phyloP scores from a whole-genome alignment of 2,329 filamentous ascomycete genomes.

The Hirsutella thompsonii region DNA sequence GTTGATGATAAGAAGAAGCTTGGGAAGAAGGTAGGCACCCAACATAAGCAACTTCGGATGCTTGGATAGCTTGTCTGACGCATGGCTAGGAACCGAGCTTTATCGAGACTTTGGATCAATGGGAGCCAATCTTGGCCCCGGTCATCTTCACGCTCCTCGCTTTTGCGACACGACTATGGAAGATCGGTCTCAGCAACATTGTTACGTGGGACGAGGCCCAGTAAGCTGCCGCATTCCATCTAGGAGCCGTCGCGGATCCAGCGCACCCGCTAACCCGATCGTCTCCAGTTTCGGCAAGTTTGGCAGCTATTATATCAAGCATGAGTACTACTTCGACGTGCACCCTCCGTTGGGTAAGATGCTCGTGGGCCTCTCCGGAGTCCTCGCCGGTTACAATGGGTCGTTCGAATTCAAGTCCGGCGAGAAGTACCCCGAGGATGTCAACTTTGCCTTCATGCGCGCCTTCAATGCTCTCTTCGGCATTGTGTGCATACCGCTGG shows the following conservation, averaged over 20 bases:
- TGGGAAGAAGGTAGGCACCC: slow-evolving; percentile 35
- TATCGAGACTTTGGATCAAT: slow-evolving; percentile 48
- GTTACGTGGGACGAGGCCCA: slow-evolving; percentile 58
- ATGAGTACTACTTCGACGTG: slow-evolving; percentile 92
- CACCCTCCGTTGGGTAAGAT: slow-evolving; percentile 97
- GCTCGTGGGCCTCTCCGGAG: slow-evolving; percentile 91
- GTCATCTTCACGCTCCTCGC: slow-evolving; percentile 48
- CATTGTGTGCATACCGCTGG: slow-evolving; percentile 80
- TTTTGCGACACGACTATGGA: slow-evolving; percentile 55
- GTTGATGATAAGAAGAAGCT: slow-evolving; percentile 48
- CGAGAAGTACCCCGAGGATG: slow-evolving; percentile 82
- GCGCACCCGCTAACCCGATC: slow-evolving; percentile 3
- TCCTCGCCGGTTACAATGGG: slow-evolving; percentile 94
- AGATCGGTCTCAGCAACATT: slow-evolving; percentile 55
- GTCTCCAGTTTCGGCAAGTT: slow-evolving; percentile 76
- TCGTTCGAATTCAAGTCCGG: slow-evolving; percentile 99
- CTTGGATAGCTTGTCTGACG: slow-evolving; percentile 7
- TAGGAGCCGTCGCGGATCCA: background rate
- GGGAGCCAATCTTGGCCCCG: slow-evolving; percentile 49
- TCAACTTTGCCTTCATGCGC: slow-evolving; percentile 98
- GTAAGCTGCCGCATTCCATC: slow-evolving; percentile 25
- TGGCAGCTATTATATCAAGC: slow-evolving; percentile 96
- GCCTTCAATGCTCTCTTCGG: slow-evolving; percentile 95
- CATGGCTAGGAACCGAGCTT: slow-evolving; percentile 38
- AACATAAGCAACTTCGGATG: background rate